Percentiles rank a stretch among this genome's conserved stretches.
Conservation (phyloP, 1,284 basidiomycete species). For the Apiotrichum domesticum region DNA sequence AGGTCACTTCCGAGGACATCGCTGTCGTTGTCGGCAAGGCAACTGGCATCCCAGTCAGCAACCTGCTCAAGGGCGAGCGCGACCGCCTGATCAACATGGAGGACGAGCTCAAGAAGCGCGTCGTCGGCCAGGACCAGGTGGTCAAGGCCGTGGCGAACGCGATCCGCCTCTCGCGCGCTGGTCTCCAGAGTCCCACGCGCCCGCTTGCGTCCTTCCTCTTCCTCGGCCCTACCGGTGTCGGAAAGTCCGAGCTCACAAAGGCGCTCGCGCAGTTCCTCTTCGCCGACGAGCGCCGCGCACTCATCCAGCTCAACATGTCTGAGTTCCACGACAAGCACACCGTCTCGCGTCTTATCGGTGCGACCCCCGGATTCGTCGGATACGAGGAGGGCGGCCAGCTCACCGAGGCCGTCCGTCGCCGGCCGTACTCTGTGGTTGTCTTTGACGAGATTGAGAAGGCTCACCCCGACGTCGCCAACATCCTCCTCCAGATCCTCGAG, state of each 20-base stretch:
- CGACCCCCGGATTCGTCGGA: constrained; percentile 87
- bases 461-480: constrained; percentile 81
- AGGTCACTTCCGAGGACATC: constrained; percentile 83
- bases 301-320: constrained; percentile 88
- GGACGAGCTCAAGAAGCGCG: constrained; percentile 62
- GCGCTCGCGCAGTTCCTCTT: constrained; percentile 78
- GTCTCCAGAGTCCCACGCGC: constrained; percentile 74
- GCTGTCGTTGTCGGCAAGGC: constrained; percentile 79
- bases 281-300: constrained; percentile 73
- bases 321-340: constrained; percentile 89
- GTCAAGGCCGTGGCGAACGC: constrained; percentile 75
- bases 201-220: constrained; percentile 90
- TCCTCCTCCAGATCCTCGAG: constrained; percentile 85
- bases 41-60: constrained; percentile 87
- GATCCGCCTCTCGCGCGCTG: constrained; percentile 82
- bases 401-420: constrained; percentile 77
- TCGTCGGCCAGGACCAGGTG: constrained; percentile 84
- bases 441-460: constrained; percentile 86
- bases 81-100: constrained; percentile 94
- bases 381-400: constrained; percentile 79
- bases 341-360: constrained; percentile 80
- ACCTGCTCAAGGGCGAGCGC: constrained; percentile 78
- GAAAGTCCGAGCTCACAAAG: constrained; percentile 82
- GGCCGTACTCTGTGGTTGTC: constrained; percentile 51
- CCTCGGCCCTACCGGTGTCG: constrained; percentile 67